Base-by-base conservation (phyloP, 805 yeast species). In the Candida nanaspora region DNA sequence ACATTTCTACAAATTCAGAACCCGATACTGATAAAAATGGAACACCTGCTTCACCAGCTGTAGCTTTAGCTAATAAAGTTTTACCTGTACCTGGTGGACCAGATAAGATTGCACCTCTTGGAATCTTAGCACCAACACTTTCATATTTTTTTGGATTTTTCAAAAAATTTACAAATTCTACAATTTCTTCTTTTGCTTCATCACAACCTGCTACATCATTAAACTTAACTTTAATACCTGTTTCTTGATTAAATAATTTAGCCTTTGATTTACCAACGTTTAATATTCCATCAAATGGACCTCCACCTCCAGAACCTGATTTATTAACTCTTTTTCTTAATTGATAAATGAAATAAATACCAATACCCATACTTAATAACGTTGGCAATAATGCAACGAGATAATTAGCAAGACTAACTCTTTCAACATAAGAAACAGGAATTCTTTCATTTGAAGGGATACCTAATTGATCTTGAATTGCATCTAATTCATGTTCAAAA, bases 51-150 rank as follows among this genome's bases (percentile, higher is more conserved):
- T 88, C 96, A 51, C 97, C 96, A 2, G 96, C 97, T 21, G 96
- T 88, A 11, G 96, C 96, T 61, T 85, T 87, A 20, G 96, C 96
- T 42, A 88, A 66, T 47, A 88, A 65, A 0, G 97, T 88, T 62
- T 88, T 88, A 77, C 97, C 97, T 3, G 97, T 88, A 69, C 97
- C 97, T 33, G 97, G 97, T 15, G 96, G 94, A 49, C 97, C 97
- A 11, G 94, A 82, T 38, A 88, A 66, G 48, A 88, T 85, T 6
- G 96, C 97, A 59, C 97, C 97, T 60, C 96, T 74, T 41, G 97
- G 97, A 47, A 88, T 88, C 61, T 87, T 86, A 10, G 96, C 97
- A 35, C 97, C 97, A 42, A 88, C 69, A 46, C 73, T 78, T 62
- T 87, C 95, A 63, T 86, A 88, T 59, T 86, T 85, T 37, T 69